Conservation (phyloP, 768 basidiomycete species). For the Tricholoma sp. region DNA sequence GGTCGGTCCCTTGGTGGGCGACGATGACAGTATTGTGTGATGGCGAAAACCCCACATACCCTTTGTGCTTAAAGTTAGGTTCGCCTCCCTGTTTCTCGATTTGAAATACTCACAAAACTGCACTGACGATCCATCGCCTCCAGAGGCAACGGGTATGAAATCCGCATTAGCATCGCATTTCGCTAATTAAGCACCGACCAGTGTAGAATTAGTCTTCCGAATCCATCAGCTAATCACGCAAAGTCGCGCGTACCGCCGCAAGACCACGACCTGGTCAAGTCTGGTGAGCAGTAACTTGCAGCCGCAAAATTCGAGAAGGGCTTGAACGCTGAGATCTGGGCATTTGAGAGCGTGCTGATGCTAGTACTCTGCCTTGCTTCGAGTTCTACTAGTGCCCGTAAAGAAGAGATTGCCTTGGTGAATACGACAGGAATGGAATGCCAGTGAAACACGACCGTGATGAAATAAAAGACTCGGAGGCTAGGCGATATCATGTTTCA, state of each 20-base stretch:
- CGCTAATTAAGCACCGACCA: conserved; percentile 16
- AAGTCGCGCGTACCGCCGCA: conserved; percentile 51
- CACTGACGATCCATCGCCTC: conserved; percentile 34
- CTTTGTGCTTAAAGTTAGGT: background rate
- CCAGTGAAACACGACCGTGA: background rate
- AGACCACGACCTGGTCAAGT: conserved; percentile 39
- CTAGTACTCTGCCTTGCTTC: conserved; percentile 30
- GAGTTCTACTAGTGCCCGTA: background rate
- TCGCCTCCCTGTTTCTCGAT: background rate
- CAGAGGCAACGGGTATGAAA: conserved; percentile 40
- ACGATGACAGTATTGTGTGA: conserved; percentile 35
- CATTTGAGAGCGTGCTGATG: conserved; percentile 30
- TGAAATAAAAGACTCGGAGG: background rate
- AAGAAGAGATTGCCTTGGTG: background rate
- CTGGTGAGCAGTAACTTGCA: conserved; percentile 44
- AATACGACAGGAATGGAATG: background rate
- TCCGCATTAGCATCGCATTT: conserved; percentile 35
- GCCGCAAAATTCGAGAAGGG: conserved; percentile 47
- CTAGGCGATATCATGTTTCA: background rate
- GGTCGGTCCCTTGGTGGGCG: conserved; percentile 38
- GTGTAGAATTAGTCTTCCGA: background rate
- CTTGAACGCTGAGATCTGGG: conserved; percentile 39
- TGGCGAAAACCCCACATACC: conserved; percentile 25
- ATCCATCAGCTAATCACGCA: conserved; percentile 9
- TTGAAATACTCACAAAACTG: conserved; percentile 34